These are phyloP conservation scores for Alternaria ethzedia DNA, from an alignment of 2,329 filamentous ascomycete species.

Conservation along the genomic window DNA sequence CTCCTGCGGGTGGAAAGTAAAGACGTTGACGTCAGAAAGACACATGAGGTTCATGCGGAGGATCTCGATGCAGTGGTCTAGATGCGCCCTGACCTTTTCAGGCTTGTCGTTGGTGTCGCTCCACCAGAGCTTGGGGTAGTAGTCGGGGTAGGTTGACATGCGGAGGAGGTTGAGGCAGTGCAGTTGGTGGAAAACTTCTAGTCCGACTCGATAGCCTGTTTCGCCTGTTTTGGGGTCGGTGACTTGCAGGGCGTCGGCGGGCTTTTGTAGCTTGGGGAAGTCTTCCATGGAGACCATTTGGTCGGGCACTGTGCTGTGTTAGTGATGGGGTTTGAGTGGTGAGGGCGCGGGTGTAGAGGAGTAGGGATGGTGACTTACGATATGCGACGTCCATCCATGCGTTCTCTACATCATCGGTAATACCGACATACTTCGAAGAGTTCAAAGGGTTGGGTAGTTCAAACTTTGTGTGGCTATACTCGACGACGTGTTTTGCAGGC, in stretches of 20 bases:
- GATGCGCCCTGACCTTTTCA: slow-evolving; percentile 37
- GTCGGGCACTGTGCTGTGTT: slow-evolving; percentile 58
- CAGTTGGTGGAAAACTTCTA: slow-evolving; percentile 64
- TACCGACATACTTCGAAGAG: slow-evolving; percentile 58
- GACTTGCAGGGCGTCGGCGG: slow-evolving; percentile 60
- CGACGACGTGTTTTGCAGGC: slow-evolving; percentile 38
- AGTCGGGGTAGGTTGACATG: slow-evolving; percentile 42
- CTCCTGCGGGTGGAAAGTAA: slow-evolving; percentile 36
- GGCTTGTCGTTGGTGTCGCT: slow-evolving; percentile 35
- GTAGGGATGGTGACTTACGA: slow-evolving; percentile 29
- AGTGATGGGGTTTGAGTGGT: background rate
- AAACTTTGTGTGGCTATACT: slow-evolving; percentile 37
- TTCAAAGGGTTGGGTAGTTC: slow-evolving; percentile 37
- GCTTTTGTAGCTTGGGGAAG: slow-evolving; percentile 61
- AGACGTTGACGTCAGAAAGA: slow-evolving; percentile 42
- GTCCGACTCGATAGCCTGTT: slow-evolving; percentile 64
- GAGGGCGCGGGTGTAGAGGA: background rate
- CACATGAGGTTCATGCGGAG: slow-evolving; percentile 49
- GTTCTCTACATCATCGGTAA: slow-evolving; percentile 62
- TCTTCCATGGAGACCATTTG: slow-evolving; percentile 65
- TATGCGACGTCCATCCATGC: slow-evolving; percentile 64
- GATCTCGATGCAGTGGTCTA: slow-evolving; percentile 47
- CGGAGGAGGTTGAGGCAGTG: slow-evolving; percentile 47
- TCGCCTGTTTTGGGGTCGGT: slow-evolving; percentile 63
- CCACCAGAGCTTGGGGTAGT: slow-evolving; percentile 38